Conservation (phyloP, 2,329 filamentous ascomycete genomes). For the Phoma sp. region DNA sequence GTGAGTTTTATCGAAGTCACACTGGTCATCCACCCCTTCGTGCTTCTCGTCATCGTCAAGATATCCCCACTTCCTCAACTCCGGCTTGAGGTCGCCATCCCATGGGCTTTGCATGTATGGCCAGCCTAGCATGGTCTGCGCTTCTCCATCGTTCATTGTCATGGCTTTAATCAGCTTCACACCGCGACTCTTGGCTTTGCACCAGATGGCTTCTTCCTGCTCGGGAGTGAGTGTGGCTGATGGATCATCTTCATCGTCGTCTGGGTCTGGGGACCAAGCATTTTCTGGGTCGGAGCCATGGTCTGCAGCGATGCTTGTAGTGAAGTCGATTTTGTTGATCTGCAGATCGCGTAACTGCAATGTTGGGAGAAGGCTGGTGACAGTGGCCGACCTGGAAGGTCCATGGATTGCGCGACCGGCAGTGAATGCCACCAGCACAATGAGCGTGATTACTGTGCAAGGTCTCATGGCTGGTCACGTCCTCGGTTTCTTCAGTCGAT, state of each 20-base stretch:
- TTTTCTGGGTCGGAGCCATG: background rate
- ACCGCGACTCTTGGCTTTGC: slow-evolving; percentile 31
- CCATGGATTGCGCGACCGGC: background rate
- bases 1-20: slow-evolving; percentile 12
- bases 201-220: slow-evolving; percentile 35
- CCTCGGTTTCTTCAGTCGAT: no score
- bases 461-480: background rate
- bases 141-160: slow-evolving; percentile 17
- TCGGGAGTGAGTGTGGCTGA: background rate
- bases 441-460: background rate
- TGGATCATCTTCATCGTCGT: background rate
- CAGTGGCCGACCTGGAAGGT: background rate
- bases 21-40: background rate
- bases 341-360: background rate
- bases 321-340: background rate
- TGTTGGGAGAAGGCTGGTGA: background rate
- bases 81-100: slow-evolving; percentile 16
- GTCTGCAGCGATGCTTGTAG: background rate
- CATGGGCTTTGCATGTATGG: slow-evolving; percentile 11
- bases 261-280: background rate
- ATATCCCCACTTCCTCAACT: slow-evolving; percentile 20
- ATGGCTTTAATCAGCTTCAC: slow-evolving; percentile 16
- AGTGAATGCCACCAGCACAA: background rate
- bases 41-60: slow-evolving; percentile 4
- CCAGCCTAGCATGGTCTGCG: slow-evolving; percentile 6